These are phyloP conservation scores for Mortierella claussenii DNA, from an alignment of 192 early-diverging fungal genomes.

Conservation along the genomic window DNA sequence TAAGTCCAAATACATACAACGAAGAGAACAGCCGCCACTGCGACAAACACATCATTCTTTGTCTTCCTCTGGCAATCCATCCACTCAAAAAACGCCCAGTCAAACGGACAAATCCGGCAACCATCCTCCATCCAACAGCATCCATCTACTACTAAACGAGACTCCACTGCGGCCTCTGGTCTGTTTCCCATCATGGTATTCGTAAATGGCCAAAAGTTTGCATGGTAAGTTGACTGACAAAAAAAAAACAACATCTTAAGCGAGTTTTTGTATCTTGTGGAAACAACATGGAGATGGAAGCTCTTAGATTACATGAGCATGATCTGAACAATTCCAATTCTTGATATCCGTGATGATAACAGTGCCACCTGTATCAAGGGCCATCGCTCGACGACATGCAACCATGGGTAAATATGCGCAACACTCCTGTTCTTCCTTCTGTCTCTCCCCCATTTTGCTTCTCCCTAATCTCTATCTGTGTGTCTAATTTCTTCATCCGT, in stretches of 20 bases:
- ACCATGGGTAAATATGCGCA: constrained; percentile 51
- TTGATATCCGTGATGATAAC: neutral
- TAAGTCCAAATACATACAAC: too few relatives aligned
- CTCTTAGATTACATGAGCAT: too few relatives aligned
- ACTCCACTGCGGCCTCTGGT: too few relatives aligned
- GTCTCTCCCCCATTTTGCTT: neutral
- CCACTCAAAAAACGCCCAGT: too few relatives aligned
- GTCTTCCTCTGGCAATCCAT: too few relatives aligned
- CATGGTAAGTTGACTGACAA: constrained; percentile 28
- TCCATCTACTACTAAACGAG: too few relatives aligned
- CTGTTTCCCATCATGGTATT: constrained; percentile 38
- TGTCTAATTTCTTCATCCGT: neutral
- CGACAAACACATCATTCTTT: too few relatives aligned
- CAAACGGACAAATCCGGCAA: too few relatives aligned
- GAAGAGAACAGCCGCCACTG: too few relatives aligned
- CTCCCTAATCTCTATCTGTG: neutral
- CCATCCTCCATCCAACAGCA: too few relatives aligned
- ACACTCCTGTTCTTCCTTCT: neutral
- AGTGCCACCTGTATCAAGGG: constrained; percentile 68
- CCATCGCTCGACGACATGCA: constrained; percentile 64
- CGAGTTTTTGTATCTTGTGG: neutral
- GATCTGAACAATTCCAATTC: too few relatives aligned
- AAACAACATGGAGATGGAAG: neutral
- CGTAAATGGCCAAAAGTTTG: constrained; percentile 57
- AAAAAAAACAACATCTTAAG: neutral